These are phyloP conservation scores for Antitrichia curtipendula DNA, from an alignment of 225 moss, liverwort and hornwort genomes.

Conservation along the genomic window DNA sequence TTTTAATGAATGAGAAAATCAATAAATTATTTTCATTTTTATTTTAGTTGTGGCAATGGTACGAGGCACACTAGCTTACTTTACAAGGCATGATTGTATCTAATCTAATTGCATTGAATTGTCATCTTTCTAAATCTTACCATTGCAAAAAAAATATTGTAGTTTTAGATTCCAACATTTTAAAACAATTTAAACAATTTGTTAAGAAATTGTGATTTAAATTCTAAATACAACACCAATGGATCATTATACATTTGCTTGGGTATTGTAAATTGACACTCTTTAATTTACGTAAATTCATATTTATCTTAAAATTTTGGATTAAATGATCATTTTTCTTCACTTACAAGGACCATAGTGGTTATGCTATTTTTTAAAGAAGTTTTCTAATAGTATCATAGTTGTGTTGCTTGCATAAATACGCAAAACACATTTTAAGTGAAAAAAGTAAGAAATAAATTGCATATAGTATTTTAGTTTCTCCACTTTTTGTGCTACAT, in stretches of 20 bases:
- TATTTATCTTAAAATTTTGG: neutral
- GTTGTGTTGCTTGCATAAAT: neutral
- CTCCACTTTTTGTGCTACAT: too few species aligned
- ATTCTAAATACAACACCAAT: neutral
- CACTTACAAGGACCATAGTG: neutral
- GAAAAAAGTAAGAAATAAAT: neutral
- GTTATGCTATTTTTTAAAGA: too few species aligned
- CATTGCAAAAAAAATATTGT: fast-evolving
- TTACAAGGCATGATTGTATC: too few species aligned
- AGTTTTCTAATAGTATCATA: too few species aligned
- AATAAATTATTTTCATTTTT: too few species aligned
- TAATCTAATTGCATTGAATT: neutral
- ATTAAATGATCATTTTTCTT: neutral
- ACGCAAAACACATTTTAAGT: neutral
- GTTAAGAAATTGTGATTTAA: neutral
- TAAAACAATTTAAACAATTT: neutral
- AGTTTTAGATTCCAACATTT: neutral
- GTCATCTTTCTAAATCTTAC: neutral
- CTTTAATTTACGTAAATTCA: neutral
- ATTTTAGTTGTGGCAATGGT: too few species aligned
- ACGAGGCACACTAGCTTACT: too few species aligned
- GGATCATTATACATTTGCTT: neutral
- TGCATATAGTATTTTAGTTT: too few species aligned
- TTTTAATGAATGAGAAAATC: too few species aligned
- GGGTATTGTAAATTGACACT: neutral